Percentiles rank a stretch among this genome's conserved stretches.
Conservation (phyloP, 2,329 filamentous ascomycete species). For the Penicillium sp. region DNA sequence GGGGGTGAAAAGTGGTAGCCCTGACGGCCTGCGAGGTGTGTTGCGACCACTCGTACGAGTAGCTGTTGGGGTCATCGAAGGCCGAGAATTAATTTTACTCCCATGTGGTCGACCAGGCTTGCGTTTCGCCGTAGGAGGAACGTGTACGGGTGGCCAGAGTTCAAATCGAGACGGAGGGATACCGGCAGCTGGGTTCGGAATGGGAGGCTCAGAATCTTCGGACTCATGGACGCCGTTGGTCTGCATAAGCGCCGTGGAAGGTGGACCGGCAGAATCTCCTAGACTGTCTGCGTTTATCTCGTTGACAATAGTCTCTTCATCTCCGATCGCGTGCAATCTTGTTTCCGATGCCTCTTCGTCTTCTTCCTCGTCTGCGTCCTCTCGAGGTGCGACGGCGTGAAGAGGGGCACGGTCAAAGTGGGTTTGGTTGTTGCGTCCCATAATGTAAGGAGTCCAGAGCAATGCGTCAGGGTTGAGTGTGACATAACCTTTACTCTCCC, state of each 20-base stretch:
- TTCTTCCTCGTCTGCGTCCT: conserved; percentile 56
- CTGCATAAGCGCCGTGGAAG: conserved; percentile 38
- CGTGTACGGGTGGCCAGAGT: conserved; percentile 47
- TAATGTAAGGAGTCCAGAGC: conserved; percentile 95
- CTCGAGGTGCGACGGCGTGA: conserved; percentile 84
- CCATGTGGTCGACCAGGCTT: conserved; percentile 45
- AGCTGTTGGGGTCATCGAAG: conserved; percentile 36
- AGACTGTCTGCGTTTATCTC: conserved; percentile 21
- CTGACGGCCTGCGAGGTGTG: conserved; percentile 40
- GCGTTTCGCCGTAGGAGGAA: conserved; percentile 36
- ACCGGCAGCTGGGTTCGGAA: conserved; percentile 36
- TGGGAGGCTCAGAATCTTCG: conserved; percentile 16
- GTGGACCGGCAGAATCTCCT: conserved; percentile 38
- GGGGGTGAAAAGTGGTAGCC: conserved; percentile 35
- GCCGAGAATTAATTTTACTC: conserved; percentile 29
- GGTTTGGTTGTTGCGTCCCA: conserved; percentile 82
- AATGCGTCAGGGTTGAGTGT: conserved; percentile 78
- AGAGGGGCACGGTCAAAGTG: conserved; percentile 84
- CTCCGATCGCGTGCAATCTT: conserved; percentile 23
- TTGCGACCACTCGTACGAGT: conserved; percentile 40
- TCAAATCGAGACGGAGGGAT: conserved; percentile 49
- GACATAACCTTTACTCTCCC: conserved; percentile 86
- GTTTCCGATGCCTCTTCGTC: conserved; percentile 27
- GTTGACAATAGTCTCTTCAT: conserved; percentile 17
- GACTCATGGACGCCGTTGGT: conserved; percentile 31